Conservation (phyloP, 371 early-diverging fungal genomes). For the Mucor lusitanicus region DNA sequence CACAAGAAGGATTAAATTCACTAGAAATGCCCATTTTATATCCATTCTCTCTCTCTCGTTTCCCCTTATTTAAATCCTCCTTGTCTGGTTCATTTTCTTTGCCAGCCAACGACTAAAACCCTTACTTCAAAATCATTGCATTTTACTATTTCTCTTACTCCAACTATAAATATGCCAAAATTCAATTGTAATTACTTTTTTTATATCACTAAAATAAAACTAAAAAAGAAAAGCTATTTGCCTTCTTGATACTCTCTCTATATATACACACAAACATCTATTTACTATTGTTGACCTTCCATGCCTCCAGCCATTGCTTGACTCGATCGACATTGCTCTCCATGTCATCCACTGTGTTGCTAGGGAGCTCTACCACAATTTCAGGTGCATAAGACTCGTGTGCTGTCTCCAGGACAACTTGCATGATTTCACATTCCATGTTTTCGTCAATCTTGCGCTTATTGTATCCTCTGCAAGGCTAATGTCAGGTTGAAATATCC, state of each 20-base stretch:
- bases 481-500: background rate
- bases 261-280: slow-evolving; percentile 8
- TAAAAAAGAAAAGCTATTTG: background rate
- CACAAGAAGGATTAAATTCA: slow-evolving; percentile 16
- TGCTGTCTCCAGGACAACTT: slow-evolving; percentile 93
- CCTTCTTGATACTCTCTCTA: background rate
- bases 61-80: background rate
- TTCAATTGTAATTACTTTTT: slow-evolving; percentile 1
- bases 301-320: slow-evolving; percentile 68
- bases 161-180: background rate
- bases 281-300: slow-evolving; percentile 39
- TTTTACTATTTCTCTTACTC: background rate
- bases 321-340: slow-evolving; percentile 83
- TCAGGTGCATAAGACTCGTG: slow-evolving; percentile 80
- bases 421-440: slow-evolving; percentile 98
- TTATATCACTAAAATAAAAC: background rate
- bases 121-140: background rate
- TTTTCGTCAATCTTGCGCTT: slow-evolving; percentile 94
- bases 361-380: slow-evolving; percentile 79
- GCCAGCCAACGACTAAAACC: too few species aligned
- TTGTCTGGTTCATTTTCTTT: background rate
- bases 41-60: slow-evolving; percentile 7
- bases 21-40: background rate
- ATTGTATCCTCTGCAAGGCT: slow-evolving; percentile 74
- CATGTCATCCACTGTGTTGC: slow-evolving; percentile 87